Evolutionary conservation across 139 green algal species (phyloP), one percentile per base, ranked within the genome.

Genomic region (Trebouxia sp.): DNA sequence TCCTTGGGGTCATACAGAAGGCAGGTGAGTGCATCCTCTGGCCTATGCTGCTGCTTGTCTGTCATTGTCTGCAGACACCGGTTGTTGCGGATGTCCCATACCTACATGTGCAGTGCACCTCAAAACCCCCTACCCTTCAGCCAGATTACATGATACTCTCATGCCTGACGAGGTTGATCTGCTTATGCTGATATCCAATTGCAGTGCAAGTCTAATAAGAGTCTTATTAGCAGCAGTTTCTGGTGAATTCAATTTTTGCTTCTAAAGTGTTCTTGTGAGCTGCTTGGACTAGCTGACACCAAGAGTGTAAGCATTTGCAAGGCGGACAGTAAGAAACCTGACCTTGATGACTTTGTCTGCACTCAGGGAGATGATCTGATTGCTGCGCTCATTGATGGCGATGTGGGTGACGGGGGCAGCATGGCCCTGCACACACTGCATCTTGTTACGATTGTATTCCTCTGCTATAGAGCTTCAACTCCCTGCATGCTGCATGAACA

Each of bases 21-120:
- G 58, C 89, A 83, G 75, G 82, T 75, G 32, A 77, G 67, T 24
- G 88, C 83, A 55, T 83, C 85, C 90, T 82, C 67, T 92, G 88
- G 3, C 65, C 70, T 35, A 78, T 79, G 89, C 30, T 53, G 14
- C 65, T 89, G 80, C 28, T 85, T 87, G 78, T 95, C 88, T 8
- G 79, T 56, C 53, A 94, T 65, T 17, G 91, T 92, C 83, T 94
- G 91, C 51, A 94, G 76, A 85, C 91, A 94, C 74, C 84, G 82
- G 84, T 93, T 87, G 75, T 91, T 93, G 47, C 91, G 88, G 77
- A 94, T 92, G 79, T 94, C 91, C 91, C 91, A 94, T 67, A 94
- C 80, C 89, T 93, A 82, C 6, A 1, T 50, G 14, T 45, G 1
- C 65, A 30, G 35, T 28, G 65, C 65, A 22, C 24, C 17, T n/a